These are phyloP conservation scores for Pulveroboletus sp. DNA, from an alignment of 768 basidiomycete genomes.

Conservation along the genomic window DNA sequence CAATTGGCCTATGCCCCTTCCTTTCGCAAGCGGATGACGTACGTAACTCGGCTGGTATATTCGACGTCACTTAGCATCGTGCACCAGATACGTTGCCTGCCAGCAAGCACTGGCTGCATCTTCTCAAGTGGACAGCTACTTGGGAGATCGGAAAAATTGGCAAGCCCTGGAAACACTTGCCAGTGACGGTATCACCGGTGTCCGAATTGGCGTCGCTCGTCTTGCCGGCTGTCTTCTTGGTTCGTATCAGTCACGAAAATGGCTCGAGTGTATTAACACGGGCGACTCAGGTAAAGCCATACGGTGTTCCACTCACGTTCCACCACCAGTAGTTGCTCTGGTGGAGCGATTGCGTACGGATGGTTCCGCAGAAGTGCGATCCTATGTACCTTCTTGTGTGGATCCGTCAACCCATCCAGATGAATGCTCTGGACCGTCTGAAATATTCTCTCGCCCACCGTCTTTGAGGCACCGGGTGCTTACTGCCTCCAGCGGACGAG, in stretches of 20 bases:
- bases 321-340: conserved; percentile 36
- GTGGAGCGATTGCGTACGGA: conserved; percentile 49
- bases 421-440: conserved; percentile 20
- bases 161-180: conserved; percentile 51
- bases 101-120: conserved; percentile 51
- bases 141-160: conserved; percentile 44
- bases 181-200: conserved; percentile 70
- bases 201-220: conserved; percentile 82
- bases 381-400: conserved; percentile 45
- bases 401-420: conserved; percentile 10
- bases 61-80: conserved; percentile 14
- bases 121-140: conserved; percentile 32
- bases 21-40: conserved; percentile 70
- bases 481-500: conserved; percentile 3
- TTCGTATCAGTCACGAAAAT: conserved; percentile 32
- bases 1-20: conserved; percentile 42
- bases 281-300: conserved; percentile 11
- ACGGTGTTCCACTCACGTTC: conserved; percentile 20
- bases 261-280: conserved; percentile 5
- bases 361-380: conserved; percentile 54
- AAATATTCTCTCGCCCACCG: conserved; percentile 38
- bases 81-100: conserved; percentile 66
- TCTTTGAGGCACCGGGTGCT: conserved; percentile 11
- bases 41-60: conserved; percentile 27
- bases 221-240: conserved; percentile 54